Conservation (phyloP, 805 yeast genomes). For the Candida maltosa region DNA sequence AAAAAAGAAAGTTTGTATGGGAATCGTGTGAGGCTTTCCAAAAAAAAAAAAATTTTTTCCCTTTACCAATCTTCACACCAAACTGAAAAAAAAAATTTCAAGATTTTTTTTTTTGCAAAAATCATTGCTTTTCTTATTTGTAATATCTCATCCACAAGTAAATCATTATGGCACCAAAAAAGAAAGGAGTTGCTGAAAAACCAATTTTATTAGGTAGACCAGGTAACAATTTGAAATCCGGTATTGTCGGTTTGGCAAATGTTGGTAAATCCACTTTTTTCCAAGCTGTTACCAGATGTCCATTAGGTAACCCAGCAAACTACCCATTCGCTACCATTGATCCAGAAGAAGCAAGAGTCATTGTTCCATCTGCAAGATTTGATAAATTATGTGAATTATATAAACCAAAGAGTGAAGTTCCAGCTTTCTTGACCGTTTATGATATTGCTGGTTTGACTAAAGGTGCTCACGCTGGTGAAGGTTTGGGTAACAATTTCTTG, state of each 20-base stretch:
- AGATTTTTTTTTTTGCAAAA: too few relatives aligned
- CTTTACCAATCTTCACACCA: too few relatives aligned
- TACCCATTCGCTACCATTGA: constrained; percentile 98
- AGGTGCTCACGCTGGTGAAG: constrained; percentile 96
- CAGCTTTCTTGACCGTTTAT: constrained; percentile 88
- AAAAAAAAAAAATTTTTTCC: background rate
- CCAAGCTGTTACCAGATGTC: constrained; percentile 93
- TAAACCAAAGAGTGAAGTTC: constrained; percentile 81
- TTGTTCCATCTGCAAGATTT: constrained; percentile 87
- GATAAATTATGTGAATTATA: constrained; percentile 72
- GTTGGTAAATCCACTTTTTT: constrained; percentile 97
- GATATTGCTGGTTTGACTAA: constrained; percentile 98
- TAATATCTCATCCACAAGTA: background rate
- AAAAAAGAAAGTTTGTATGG: constrained; percentile 3
- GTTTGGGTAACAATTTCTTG: constrained; percentile 95
- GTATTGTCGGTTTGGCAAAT: constrained; percentile 93
- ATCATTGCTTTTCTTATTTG: background rate
- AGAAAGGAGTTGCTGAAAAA: constrained; percentile 59
- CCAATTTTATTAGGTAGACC: constrained; percentile 83
- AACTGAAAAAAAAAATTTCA: too few relatives aligned
- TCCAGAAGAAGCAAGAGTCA: constrained; percentile 96
- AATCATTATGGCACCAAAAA: constrained; percentile 73
- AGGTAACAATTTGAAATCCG: constrained; percentile 46
- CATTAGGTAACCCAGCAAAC: constrained; percentile 94
- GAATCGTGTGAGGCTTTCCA: too few relatives aligned